These are phyloP conservation scores for Betula pendula DNA, from an alignment of 306 rosid species.

Conservation along the genomic window DNA sequence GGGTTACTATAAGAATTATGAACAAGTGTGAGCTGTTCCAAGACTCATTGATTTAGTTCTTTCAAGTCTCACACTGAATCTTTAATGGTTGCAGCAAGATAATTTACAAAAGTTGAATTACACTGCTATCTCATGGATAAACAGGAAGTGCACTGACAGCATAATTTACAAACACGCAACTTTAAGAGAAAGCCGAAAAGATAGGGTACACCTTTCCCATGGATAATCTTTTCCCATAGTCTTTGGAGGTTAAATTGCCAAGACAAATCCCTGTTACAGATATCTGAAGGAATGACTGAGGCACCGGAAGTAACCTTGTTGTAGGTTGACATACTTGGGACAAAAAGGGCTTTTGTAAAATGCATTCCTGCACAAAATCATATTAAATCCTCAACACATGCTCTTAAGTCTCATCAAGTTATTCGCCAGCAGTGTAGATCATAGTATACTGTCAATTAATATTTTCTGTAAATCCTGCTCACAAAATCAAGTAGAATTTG, in stretches of 20 bases:
- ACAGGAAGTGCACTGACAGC: not conserved
- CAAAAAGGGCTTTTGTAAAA: slow-evolving; percentile 71
- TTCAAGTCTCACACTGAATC: slow-evolving; percentile 8
- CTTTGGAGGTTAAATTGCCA: slow-evolving; percentile 69
- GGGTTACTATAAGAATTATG: not conserved
- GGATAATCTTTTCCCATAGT: slow-evolving; percentile 71
- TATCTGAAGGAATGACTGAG: slow-evolving; percentile 47
- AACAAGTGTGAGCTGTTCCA: not conserved
- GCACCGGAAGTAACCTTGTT: slow-evolving; percentile 60
- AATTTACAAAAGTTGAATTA: not conserved
- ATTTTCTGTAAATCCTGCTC: not conserved
- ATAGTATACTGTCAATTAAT: not conserved
- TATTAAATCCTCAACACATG: slow-evolving; percentile 26
- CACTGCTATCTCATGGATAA: not conserved
- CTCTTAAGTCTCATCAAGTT: slow-evolving; percentile 11
- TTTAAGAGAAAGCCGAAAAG: slow-evolving; percentile 19
- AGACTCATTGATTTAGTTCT: not conserved
- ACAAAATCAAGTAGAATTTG: not conserved
- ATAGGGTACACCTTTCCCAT: slow-evolving; percentile 49
- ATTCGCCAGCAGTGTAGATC: not conserved
- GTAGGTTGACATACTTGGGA: slow-evolving; percentile 69
- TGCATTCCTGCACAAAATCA: slow-evolving; percentile 46
- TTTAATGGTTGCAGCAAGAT: not conserved
- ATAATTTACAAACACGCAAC: not conserved
- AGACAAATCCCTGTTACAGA: slow-evolving; percentile 48